Conservation (phyloP, 1,139 yeast species). For the Sugiyamaella xylanicola region DNA sequence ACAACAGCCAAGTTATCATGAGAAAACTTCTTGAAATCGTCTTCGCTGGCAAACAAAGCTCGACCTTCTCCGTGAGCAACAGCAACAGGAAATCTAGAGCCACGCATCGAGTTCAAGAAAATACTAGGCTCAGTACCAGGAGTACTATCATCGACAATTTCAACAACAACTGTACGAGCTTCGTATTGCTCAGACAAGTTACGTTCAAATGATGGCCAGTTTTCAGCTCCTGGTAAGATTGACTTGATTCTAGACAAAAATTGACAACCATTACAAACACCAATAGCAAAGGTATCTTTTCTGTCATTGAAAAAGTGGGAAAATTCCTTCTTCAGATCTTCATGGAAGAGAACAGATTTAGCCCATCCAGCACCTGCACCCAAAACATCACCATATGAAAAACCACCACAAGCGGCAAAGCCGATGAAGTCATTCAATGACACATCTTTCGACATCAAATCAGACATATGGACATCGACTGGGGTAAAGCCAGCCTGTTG, state of each 20-base stretch:
- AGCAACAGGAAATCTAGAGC: constrained; percentile 90
- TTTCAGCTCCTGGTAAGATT: constrained; percentile 90
- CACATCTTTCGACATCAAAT: constrained; percentile 72
- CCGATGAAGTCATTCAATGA: constrained; percentile 85
- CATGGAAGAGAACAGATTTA: constrained; percentile 89
- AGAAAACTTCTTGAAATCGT: constrained; percentile 50
- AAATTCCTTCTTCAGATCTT: constrained; percentile 74
- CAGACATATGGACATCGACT: constrained; percentile 96
- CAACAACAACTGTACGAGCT: constrained; percentile 92
- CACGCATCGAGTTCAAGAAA: constrained; percentile 87
- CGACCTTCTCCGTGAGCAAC: constrained; percentile 99
- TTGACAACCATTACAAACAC: constrained; percentile 99
- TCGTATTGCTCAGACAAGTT: constrained; percentile 94
- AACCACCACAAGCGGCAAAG: constrained; percentile 98
- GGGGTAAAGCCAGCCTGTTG: constrained; percentile 92
- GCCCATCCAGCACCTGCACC: constrained; percentile 99
- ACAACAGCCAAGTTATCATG: constrained; percentile 60
- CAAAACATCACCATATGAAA: constrained; percentile 97
- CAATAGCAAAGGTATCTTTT: constrained; percentile 93
- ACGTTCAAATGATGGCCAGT: constrained; percentile 97
- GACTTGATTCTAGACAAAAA: constrained; percentile 85
- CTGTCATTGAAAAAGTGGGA: constrained; percentile 80
- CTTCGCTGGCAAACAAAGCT: constrained; percentile 62
- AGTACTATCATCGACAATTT: constrained; percentile 57
- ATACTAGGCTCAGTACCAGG: constrained; percentile 55